Base-by-base conservation (phyloP, 2,329 filamentous ascomycete species). In the Paramyrothecium roridum region DNA sequence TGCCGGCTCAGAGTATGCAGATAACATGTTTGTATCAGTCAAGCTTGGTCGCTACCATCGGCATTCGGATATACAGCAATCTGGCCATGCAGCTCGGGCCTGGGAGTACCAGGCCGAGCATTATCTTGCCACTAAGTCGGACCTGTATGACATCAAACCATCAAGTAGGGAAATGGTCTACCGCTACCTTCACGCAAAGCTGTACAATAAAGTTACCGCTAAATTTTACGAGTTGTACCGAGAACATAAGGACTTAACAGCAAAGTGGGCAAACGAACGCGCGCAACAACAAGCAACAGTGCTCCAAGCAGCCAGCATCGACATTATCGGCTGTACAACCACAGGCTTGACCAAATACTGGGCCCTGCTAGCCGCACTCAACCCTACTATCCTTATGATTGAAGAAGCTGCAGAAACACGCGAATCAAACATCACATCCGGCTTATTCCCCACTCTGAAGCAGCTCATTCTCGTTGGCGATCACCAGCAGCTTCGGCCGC, bases 311-410 rank as follows among this genome's bases (percentile, higher is more conserved):
- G 65, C 71, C 17, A 50, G 62, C 0, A 69, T 80, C 17, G 72
- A 81, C 21, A 77, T 90, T 22, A 72, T 93, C 3, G 81, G 82
- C 34, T 82, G 82, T 52, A 96, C 91, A 0, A 92, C 89, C 0
- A 96, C 91, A 0, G 90, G 91, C 1, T 67, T 96, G 10, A 87
- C 86, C 70, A 96, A 96, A 62, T 93, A 95, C 58, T 84, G 90
- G 3, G 83, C 81, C 1, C 76, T 93, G 2, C 76, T 96, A 21
- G 78, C 85, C 1, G 82, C 83, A 2, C 67, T 93, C 4, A 76
- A 81, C 26, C 89, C 91, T 1, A 83, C 78, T 22, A 77, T 90
- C 3, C 78, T 93, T 16, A 73, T 96, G 40, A 86, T 96, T 50
- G 89, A 95, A 74, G 88, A 95, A 72, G 88, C 89, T 0, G 91